Conservation (phyloP, 179 eudicot genomes). For the Vitellaria paradoxa region DNA sequence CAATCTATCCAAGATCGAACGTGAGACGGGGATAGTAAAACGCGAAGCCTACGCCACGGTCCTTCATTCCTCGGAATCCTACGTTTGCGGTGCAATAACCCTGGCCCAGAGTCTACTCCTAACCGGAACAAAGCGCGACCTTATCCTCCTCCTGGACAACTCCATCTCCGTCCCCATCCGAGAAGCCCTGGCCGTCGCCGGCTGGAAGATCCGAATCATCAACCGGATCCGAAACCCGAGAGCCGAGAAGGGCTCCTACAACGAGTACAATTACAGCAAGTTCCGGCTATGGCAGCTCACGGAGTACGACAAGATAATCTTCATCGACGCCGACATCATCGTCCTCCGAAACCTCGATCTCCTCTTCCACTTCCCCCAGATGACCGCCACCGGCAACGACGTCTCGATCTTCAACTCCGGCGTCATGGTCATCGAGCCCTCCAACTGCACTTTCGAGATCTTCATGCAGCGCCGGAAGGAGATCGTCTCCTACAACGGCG, state of each 20-base stretch:
- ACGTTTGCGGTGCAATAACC: conserved; percentile 90
- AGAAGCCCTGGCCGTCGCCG: conserved; percentile 55
- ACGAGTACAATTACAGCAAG: conserved; percentile 56
- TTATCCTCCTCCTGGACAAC: conserved; percentile 73
- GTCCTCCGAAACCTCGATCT: conserved; percentile 70
- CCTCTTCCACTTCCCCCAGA: conserved; percentile 76
- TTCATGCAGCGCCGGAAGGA: conserved; percentile 60
- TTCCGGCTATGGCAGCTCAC: conserved; percentile 76
- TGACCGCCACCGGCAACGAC: conserved; percentile 79
- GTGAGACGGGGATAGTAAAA: conserved; percentile 24
- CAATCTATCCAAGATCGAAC: conserved; percentile 41
- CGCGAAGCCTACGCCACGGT: conserved; percentile 89
- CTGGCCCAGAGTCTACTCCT: conserved; percentile 73
- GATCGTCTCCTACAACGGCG: conserved; percentile 85
- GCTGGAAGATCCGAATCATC: conserved; percentile 77
- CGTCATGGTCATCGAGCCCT: conserved; percentile 89
- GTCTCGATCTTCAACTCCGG: conserved; percentile 86
- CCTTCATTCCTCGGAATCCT: conserved; percentile 78
- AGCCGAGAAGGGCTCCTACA: conserved; percentile 67
- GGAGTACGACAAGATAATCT: conserved; percentile 68
- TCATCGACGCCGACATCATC: conserved; percentile 78
- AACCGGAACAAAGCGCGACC: conserved; percentile 78
- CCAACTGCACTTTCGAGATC: conserved; percentile 71
- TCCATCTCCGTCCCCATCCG: conserved; percentile 61
- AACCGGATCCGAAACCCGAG: conserved; percentile 74